Evolutionary conservation across 495 filamentous ascomycete species (phyloP).

Genomic region (Penicillium ucsense): DNA sequence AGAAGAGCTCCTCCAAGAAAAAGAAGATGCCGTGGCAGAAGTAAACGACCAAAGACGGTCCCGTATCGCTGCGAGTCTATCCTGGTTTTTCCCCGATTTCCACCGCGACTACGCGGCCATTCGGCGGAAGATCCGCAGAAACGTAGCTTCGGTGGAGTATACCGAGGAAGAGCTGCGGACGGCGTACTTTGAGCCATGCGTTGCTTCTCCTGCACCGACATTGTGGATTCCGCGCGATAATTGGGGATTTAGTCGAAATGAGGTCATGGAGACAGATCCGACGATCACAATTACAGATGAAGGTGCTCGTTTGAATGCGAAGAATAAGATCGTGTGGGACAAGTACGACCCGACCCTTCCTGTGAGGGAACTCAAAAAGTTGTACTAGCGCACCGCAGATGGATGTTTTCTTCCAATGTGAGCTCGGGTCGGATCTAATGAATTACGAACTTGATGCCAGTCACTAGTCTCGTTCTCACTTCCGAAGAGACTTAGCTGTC

Average conservation of each 20-base stretch:
- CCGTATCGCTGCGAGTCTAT: conserved; percentile 34
- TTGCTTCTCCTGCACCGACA: conserved; percentile 46
- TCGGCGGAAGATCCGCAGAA: conserved; percentile 57
- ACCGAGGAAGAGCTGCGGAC: conserved; percentile 43
- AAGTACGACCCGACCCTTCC: conserved; percentile 35
- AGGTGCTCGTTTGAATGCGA: conserved; percentile 55
- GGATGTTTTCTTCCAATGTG: neutral
- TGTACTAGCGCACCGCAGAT: conserved; percentile 18
- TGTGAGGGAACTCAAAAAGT: conserved; percentile 27
- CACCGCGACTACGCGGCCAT: conserved; percentile 61
- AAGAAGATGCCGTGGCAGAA: conserved; percentile 22
- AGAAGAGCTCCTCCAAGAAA: conserved; percentile 29
- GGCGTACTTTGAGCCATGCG: conserved; percentile 60
- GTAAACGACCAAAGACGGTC: conserved; percentile 17
- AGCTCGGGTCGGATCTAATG: neutral
- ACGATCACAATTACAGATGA: conserved; percentile 50
- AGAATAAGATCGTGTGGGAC: conserved; percentile 51
- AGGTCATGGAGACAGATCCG: conserved; percentile 47
- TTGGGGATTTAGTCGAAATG: conserved; percentile 52
- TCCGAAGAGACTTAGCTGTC: too few species aligned
- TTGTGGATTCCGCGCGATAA: conserved; percentile 65
- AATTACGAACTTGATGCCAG: neutral
- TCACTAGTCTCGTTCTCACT: too few species aligned
- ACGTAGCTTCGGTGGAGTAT: conserved; percentile 42
- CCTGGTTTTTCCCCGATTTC: conserved; percentile 70